These are phyloP conservation scores for Phanerodontia chrysosporium DNA, from an alignment of 768 basidiomycete species.

Conservation along the genomic window DNA sequence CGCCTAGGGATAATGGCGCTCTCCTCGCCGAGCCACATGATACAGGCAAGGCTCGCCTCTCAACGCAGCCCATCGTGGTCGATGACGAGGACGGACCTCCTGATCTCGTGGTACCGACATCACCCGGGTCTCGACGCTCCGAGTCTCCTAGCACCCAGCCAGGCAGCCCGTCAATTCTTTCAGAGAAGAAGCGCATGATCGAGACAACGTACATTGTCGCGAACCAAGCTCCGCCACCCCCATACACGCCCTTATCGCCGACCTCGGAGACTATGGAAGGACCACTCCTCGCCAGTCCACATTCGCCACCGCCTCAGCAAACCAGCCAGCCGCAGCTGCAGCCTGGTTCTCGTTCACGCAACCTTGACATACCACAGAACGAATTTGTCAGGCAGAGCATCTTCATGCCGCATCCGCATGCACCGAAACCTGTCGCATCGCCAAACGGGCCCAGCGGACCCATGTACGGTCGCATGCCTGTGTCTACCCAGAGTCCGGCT, in stretches of 20 bases:
- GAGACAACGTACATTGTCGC: slow-evolving; percentile 20
- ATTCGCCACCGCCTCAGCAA: slow-evolving; percentile 4
- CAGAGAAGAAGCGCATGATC: slow-evolving; percentile 27
- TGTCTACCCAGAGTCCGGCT: slow-evolving; percentile 11
- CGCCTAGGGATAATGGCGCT: background rate
- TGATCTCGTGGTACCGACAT: background rate
- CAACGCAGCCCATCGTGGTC: slow-evolving; percentile 36
- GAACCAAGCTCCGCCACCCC: slow-evolving; percentile 28
- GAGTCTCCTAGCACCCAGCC: background rate
- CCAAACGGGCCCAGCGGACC: slow-evolving; percentile 42
- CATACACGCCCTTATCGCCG: slow-evolving; percentile 20
- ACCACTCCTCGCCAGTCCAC: slow-evolving; percentile 15
- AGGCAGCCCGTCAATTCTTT: slow-evolving; percentile 4
- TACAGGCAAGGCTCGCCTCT: slow-evolving; percentile 8
- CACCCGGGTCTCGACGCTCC: background rate
- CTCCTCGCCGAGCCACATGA: background rate
- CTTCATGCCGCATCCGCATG: slow-evolving; percentile 53
- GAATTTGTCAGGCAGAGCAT: slow-evolving; percentile 32
- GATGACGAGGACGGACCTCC: slow-evolving; percentile 39
- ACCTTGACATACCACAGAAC: background rate
- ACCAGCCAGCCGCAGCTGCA: slow-evolving; percentile 10
- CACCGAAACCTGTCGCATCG: slow-evolving; percentile 36
- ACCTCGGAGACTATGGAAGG: slow-evolving; percentile 1
- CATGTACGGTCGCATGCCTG: slow-evolving; percentile 49
- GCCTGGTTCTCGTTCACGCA: slow-evolving; percentile 18